Conservation (phyloP, 1,139 yeast genomes). For the Sugiyamaella xylanicola region DNA sequence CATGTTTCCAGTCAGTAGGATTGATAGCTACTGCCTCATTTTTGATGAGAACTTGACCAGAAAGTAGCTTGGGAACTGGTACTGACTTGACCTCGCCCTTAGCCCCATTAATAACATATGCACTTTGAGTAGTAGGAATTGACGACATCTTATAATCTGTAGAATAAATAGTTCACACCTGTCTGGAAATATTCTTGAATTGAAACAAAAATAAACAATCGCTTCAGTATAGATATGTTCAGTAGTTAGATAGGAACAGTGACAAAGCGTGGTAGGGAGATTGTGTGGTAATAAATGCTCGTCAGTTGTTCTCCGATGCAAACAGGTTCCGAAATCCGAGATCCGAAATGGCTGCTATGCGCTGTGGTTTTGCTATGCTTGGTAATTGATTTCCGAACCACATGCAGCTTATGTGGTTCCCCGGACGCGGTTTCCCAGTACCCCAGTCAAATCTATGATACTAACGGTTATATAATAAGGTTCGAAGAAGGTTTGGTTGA, state of each 20-base stretch:
- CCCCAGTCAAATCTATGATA: too few species aligned
- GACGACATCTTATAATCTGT: conserved; percentile 4
- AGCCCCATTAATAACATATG: conserved; percentile 20
- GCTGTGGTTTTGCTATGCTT: not conserved
- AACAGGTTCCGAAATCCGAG: not conserved
- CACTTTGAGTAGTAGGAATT: conserved; percentile 20
- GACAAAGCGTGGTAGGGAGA: not conserved
- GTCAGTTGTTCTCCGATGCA: not conserved
- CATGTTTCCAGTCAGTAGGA: conserved; percentile 77
- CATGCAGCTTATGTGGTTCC: not conserved
- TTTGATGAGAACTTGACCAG: conserved; percentile 55
- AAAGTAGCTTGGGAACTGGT: conserved; percentile 27
- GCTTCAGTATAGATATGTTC: too few species aligned
- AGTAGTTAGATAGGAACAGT: not conserved
- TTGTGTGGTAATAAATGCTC: not conserved
- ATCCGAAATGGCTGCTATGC: not conserved
- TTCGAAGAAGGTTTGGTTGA: too few species aligned
- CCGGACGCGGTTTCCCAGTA: not conserved
- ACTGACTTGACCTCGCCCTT: conserved; percentile 20
- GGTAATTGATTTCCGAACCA: not conserved
- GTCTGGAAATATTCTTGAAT: too few species aligned
- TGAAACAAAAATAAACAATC: too few species aligned
- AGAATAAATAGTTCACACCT: too few species aligned
- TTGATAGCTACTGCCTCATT: conserved; percentile 64
- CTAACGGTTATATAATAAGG: too few species aligned